Conservation (phyloP, 2,329 filamentous ascomycete genomes). For the Coniella vitis region DNA sequence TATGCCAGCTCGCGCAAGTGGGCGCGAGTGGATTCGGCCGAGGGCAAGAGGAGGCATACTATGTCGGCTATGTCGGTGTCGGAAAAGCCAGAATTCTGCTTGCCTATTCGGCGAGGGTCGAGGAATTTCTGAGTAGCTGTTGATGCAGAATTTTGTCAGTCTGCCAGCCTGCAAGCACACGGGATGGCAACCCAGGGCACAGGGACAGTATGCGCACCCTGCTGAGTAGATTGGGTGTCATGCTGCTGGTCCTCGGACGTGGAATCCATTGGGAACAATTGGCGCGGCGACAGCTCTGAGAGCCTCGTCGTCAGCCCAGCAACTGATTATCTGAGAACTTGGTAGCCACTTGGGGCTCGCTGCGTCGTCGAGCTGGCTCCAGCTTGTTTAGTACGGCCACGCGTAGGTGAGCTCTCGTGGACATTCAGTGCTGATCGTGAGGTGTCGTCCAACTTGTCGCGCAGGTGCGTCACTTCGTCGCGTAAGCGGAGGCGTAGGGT, state of each 20-base stretch:
- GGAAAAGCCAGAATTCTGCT: slow-evolving; percentile 75
- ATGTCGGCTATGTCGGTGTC: slow-evolving; percentile 83
- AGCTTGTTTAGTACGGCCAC: not conserved
- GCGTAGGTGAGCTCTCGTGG: not conserved
- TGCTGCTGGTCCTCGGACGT: not conserved
- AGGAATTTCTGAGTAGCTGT: slow-evolving; percentile 71
- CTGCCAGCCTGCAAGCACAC: slow-evolving; percentile 1
- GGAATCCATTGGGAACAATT: slow-evolving; percentile 13
- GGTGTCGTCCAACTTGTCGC: not conserved
- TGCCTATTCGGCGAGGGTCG: slow-evolving; percentile 72
- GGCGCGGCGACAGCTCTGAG: slow-evolving; percentile 2
- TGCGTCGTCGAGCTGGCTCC: not conserved
- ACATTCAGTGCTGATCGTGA: not conserved
- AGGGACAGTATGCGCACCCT: slow-evolving; percentile 11
- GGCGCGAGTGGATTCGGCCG: slow-evolving; percentile 62
- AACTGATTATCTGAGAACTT: slow-evolving; percentile 2
- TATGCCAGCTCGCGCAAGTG: slow-evolving; percentile 54
- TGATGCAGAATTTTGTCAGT: slow-evolving; percentile 9
- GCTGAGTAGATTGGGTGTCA: slow-evolving; percentile 15
- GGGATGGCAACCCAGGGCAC: not conserved
- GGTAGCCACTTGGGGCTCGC: slow-evolving; percentile 3
- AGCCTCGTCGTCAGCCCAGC: slow-evolving; percentile 8
- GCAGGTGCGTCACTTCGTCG: slow-evolving; percentile 8
- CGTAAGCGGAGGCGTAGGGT: not conserved
- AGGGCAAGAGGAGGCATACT: slow-evolving; percentile 79